A percentile compares a stretch with the other conserved stretches of the same genome.
These are phyloP conservation scores for Camellia oleifera DNA, from an alignment of 179 eudicot species.

Conservation along the genomic window DNA sequence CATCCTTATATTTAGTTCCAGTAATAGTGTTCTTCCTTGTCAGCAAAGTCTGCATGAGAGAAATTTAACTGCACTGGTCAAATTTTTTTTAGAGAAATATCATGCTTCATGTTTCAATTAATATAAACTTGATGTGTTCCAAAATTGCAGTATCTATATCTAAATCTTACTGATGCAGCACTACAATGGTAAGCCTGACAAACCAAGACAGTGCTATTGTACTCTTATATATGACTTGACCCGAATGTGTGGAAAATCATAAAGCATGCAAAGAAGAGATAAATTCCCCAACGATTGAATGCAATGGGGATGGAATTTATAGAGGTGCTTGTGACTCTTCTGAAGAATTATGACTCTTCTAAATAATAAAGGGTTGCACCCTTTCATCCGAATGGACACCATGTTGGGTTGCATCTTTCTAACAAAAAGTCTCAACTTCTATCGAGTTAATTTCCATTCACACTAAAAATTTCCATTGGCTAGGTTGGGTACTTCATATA, in stretches of 20 bases:
- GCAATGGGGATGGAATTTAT: too few relatives aligned
- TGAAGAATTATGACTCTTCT: too few relatives aligned
- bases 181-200: too few relatives aligned
- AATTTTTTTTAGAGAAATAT: constrained; percentile 2
- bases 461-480: not conserved
- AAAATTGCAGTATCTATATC: not conserved
- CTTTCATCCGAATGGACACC: too few relatives aligned
- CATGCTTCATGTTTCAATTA: not conserved
- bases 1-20: constrained; percentile 85
- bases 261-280: too few relatives aligned
- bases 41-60: constrained; percentile 61
- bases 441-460: too few relatives aligned
- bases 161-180: not conserved
- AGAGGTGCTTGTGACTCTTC: not conserved
- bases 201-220: too few relatives aligned
- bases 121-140: constrained; percentile 14
- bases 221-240: not conserved
- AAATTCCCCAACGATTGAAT: too few relatives aligned
- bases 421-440: too few relatives aligned
- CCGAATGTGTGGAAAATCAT: not conserved
- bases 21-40: constrained; percentile 88
- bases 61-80: not conserved
- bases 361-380: too few relatives aligned
- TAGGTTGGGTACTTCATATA: not conserved
- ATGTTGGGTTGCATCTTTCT: too few relatives aligned